phyloP scores from a whole-genome alignment of 306 rosid genomes.

The Pyrus bretschneideri region DNA sequence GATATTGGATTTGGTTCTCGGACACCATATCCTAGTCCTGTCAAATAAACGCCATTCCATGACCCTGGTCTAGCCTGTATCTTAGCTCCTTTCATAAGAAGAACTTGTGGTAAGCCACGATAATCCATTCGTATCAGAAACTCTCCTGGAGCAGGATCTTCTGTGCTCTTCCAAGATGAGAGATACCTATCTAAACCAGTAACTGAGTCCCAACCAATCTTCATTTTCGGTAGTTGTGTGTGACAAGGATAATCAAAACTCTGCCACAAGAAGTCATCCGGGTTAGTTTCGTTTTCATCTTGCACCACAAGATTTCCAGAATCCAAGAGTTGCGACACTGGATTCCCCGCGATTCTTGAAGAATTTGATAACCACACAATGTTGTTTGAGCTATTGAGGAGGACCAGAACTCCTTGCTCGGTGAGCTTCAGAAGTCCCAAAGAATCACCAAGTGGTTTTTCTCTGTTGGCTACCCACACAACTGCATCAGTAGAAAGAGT shows the following conservation, averaged over 20 bases:
- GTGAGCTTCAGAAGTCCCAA: slow-evolving; percentile 4
- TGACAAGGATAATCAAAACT: slow-evolving; percentile 31
- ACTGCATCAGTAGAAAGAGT: background rate
- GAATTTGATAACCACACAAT: slow-evolving; percentile 37
- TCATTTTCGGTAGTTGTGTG: slow-evolving; percentile 4
- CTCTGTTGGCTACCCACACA: slow-evolving; percentile 21
- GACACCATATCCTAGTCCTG: too few relatives aligned
- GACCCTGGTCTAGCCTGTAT: too few relatives aligned
- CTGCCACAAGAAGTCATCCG: slow-evolving; percentile 22
- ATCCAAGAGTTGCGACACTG: slow-evolving; percentile 13
- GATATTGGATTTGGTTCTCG: too few relatives aligned
- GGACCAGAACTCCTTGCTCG: slow-evolving; percentile 8
- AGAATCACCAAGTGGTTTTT: slow-evolving; percentile 9
- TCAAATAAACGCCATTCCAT: too few relatives aligned
- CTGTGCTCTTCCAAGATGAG: slow-evolving; percentile 28
- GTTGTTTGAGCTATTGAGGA: slow-evolving; percentile 12
- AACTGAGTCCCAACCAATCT: slow-evolving; percentile 27
- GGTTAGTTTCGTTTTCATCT: background rate
- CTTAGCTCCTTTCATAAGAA: too few relatives aligned
- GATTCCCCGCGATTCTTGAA: background rate
- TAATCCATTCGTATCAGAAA: too few relatives aligned
- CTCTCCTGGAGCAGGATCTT: too few relatives aligned
- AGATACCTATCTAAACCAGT: slow-evolving; percentile 19
- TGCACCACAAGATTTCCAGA: slow-evolving; percentile 35
- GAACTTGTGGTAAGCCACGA: too few relatives aligned